Evolutionary conservation across 208 protist species (phyloP).

Genomic region (Leishmania turanica): DNA sequence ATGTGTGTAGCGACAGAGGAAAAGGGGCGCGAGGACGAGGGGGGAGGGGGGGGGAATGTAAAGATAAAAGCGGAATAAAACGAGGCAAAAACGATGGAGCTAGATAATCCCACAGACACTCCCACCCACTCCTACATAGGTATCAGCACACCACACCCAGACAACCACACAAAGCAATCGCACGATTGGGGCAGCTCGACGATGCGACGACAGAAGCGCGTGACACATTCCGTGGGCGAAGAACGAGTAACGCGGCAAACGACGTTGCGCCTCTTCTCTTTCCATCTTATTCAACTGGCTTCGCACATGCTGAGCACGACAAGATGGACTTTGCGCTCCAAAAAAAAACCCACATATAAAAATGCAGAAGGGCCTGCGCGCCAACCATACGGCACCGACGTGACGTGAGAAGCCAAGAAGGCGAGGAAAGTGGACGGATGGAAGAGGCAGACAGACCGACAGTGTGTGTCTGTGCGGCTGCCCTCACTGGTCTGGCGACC

Average conservation of each 20-base stretch:
- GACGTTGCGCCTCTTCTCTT: not conserved
- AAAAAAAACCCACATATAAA: not conserved
- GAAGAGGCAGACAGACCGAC: too few species aligned
- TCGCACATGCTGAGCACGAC: not conserved
- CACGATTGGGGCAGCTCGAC: not conserved
- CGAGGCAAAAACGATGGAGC: not conserved
- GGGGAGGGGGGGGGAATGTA: too few species aligned
- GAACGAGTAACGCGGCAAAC: not conserved
- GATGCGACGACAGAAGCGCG: not conserved
- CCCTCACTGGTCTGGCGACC: not conserved
- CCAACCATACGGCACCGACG: not conserved
- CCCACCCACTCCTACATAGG: not conserved
- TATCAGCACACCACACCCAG: not conserved
- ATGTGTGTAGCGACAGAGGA: not conserved
- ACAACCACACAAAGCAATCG: not conserved
- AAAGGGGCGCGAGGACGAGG: not conserved
- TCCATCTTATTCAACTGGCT: not conserved
- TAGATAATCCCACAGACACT: not conserved
- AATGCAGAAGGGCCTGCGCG: not conserved
- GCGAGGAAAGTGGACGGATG: not conserved
- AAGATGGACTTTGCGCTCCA: not conserved
- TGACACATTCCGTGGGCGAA: not conserved
- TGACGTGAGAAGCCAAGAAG: not conserved
- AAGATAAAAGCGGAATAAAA: not conserved
- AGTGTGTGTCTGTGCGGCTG: not conserved